Percentiles rank a stretch among this genome's conserved stretches.
These are phyloP conservation scores for Leucaena leucocephala DNA, from an alignment of 306 rosid species.

Conservation along the genomic window DNA sequence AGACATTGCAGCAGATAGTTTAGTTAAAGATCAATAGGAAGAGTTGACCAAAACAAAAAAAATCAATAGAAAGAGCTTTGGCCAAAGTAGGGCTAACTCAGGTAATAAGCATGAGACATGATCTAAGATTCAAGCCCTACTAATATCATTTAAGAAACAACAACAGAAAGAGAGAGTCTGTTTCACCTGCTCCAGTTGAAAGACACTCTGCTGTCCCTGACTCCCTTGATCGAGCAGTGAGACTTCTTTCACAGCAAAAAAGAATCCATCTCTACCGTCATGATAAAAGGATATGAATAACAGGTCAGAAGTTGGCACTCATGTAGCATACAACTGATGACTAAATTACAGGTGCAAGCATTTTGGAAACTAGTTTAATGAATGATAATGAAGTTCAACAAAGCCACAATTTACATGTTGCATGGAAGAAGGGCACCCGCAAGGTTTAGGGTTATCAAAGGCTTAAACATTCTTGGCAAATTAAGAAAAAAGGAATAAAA, in stretches of 20 bases:
- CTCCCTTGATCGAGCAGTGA: conserved; percentile 83
- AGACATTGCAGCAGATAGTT: conserved; percentile 8
- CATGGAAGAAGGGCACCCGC: neutral
- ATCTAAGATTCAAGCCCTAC: neutral
- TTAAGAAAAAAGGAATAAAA: neutral
- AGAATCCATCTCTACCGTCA: conserved; percentile 60
- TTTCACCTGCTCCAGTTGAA: conserved; percentile 80
- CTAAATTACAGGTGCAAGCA: neutral
- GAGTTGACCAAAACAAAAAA: neutral
- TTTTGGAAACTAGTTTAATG: neutral
- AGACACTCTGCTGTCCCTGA: conserved; percentile 77
- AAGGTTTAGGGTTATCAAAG: neutral
- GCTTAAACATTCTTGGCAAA: neutral
- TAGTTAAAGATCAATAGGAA: conserved; percentile 27
- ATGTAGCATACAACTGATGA: neutral
- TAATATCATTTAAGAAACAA: neutral
- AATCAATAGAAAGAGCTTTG: neutral
- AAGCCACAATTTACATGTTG: neutral
- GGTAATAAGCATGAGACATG: neutral
- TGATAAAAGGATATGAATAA: conserved; percentile 21
- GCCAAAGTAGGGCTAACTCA: neutral
- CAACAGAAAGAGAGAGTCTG: conserved; percentile 20
- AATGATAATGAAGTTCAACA: neutral
- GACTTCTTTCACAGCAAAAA: conserved; percentile 87
- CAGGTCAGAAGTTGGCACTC: conserved; percentile 18